Percentiles rank a stretch among this genome's conserved stretches.
phyloP scores from a whole-genome alignment of 371 early-diverging fungal genomes.

The Rhizopus microsporus region DNA sequence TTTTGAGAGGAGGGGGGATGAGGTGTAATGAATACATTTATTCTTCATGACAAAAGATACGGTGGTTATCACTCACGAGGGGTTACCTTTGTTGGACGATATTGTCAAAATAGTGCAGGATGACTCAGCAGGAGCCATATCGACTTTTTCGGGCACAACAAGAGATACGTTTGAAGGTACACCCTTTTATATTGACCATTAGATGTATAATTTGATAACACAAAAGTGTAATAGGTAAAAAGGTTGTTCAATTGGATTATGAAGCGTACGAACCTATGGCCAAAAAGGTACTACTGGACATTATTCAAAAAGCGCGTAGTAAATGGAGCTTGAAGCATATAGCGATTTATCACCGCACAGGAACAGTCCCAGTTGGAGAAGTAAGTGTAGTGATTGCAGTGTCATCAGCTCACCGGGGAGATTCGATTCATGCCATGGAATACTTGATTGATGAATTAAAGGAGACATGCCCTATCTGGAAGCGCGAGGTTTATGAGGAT shows the following conservation, averaged over 20 bases:
- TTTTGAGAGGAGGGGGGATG: background rate
- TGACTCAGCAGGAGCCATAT: slow-evolving; percentile 79
- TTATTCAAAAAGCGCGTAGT: slow-evolving; percentile 63
- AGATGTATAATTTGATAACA: no score
- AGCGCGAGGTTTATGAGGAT: slow-evolving; percentile 82
- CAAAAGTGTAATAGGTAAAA: slow-evolving; percentile 48
- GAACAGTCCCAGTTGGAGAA: slow-evolving; percentile 79
- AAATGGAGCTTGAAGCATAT: slow-evolving; percentile 70
- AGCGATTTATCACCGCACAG: slow-evolving; percentile 76
- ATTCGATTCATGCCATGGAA: slow-evolving; percentile 72
- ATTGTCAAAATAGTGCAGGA: slow-evolving; percentile 59
- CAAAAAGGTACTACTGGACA: slow-evolving; percentile 54
- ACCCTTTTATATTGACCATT: background rate
- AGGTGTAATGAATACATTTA: background rate
- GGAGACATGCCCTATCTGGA: slow-evolving; percentile 86
- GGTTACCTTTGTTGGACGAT: slow-evolving; percentile 48
- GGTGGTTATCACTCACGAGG: slow-evolving; percentile 51
- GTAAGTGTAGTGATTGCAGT: slow-evolving; percentile 80
- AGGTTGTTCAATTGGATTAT: slow-evolving; percentile 75
- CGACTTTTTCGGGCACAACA: slow-evolving; percentile 85
- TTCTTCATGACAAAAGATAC: slow-evolving; percentile 25
- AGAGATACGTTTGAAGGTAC: slow-evolving; percentile 80
- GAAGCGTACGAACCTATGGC: slow-evolving; percentile 87
- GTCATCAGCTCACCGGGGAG: slow-evolving; percentile 76
- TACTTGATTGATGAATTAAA: slow-evolving; percentile 88